These are phyloP conservation scores for Cenchrus fungigraminus DNA, from an alignment of 176 grass and related monocot species.

Conservation along the genomic window DNA sequence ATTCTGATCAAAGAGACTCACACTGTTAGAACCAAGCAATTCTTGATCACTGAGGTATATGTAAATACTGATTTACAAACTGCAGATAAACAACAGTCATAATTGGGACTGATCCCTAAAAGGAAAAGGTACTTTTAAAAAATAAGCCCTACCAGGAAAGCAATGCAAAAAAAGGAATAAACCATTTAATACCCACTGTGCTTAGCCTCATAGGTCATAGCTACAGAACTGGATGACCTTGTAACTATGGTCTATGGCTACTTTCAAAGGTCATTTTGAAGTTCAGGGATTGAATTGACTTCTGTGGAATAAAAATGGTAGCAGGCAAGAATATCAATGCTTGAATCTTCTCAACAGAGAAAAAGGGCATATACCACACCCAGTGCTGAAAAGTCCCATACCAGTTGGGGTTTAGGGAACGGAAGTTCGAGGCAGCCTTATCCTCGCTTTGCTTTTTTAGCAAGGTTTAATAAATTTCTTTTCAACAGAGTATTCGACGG, in stretches of 20 bases:
- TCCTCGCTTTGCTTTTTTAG: not conserved
- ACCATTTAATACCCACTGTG: not conserved
- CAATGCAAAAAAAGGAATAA: not conserved
- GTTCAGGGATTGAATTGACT: not conserved
- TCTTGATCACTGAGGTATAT: not conserved
- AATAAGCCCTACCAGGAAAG: not conserved
- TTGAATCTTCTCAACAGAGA: not conserved
- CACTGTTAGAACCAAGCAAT: conserved; percentile 31
- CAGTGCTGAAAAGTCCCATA: not conserved
- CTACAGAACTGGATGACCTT: not conserved
- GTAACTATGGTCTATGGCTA: not conserved
- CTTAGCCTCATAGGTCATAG: not conserved
- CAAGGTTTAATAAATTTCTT: not conserved
- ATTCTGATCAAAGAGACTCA: conserved; percentile 60
- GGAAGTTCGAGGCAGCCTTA: not conserved
- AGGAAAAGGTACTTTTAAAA: not conserved
- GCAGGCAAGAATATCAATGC: not conserved
- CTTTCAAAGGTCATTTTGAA: not conserved
- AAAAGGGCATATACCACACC: not conserved
- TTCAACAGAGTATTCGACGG: not conserved
- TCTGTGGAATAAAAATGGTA: not conserved
- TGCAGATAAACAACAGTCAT: not conserved
- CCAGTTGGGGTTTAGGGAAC: not conserved
- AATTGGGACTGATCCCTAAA: not conserved
- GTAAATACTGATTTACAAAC: conserved; percentile 10